phyloP scores from a whole-genome alignment of 768 basidiomycete genomes.

The Boletus speciosus region DNA sequence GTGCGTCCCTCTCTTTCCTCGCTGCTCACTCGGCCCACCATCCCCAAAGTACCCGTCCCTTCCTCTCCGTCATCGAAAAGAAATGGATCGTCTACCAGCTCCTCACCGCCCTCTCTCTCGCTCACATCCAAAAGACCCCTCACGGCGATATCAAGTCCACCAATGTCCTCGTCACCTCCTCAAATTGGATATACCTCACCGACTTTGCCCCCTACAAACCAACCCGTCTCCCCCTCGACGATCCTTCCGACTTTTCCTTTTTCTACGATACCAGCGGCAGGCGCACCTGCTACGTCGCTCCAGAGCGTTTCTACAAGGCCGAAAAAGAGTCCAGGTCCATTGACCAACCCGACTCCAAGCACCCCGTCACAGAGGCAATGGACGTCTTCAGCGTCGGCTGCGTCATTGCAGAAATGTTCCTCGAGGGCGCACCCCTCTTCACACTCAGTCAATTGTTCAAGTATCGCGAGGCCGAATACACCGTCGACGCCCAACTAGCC shows the following conservation, averaged over 20 bases:
- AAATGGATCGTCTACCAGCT: slow-evolving; percentile 98
- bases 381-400: slow-evolving; percentile 95
- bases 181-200: slow-evolving; percentile 92
- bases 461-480: slow-evolving; percentile 83
- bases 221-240: slow-evolving; percentile 90
- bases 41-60: slow-evolving; percentile 80
- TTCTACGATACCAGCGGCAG: slow-evolving; percentile 95
- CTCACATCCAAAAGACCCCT: slow-evolving; percentile 80
- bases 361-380: slow-evolving; percentile 93
- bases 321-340: slow-evolving; percentile 59
- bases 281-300: slow-evolving; percentile 93
- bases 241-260: slow-evolving; percentile 96
- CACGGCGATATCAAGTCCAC: slow-evolving; percentile 98
- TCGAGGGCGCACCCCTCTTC: slow-evolving; percentile 92
- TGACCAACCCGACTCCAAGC: slow-evolving; percentile 54
- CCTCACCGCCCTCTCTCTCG: slow-evolving; percentile 77
- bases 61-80: slow-evolving; percentile 88
- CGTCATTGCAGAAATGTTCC: slow-evolving; percentile 92
- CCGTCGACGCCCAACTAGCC: slow-evolving; percentile 65
- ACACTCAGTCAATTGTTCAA: slow-evolving; percentile 94
- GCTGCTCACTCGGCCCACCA: not conserved
- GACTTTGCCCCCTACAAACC: slow-evolving; percentile 97
- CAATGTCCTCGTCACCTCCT: slow-evolving; percentile 94
- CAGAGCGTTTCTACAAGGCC: slow-evolving; percentile 89
- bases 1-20: slow-evolving; percentile 39